These are phyloP conservation scores for Vigna mungo DNA, from an alignment of 306 rosid species.

Conservation along the genomic window DNA sequence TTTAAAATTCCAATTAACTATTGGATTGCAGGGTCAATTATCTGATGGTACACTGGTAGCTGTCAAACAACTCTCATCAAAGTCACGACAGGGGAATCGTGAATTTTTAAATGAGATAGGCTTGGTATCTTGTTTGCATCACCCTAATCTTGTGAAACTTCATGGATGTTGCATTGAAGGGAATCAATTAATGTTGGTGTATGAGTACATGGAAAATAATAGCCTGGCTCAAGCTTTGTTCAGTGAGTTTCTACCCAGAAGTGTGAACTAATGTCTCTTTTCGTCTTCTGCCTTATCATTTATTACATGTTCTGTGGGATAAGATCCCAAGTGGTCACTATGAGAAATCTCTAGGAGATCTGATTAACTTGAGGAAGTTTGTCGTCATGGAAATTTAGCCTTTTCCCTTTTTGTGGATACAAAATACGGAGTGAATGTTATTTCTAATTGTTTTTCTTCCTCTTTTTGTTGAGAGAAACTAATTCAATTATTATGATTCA, in stretches of 20 bases:
- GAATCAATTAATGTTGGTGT: constrained; percentile 62
- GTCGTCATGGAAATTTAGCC: not conserved
- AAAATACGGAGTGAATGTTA: not conserved
- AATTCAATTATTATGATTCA: not conserved
- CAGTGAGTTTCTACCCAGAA: constrained; percentile 53
- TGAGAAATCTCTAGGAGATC: constrained; percentile 16
- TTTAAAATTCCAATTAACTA: constrained; percentile 28
- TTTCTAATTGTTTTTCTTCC: not conserved
- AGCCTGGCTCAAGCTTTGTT: constrained; percentile 60
- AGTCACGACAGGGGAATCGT: constrained; percentile 59
- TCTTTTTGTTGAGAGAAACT: not conserved
- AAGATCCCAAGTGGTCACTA: not conserved
- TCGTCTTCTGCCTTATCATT: not conserved
- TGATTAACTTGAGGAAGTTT: not conserved
- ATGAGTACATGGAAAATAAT: constrained; percentile 72
- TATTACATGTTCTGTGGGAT: not conserved
- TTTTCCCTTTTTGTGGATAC: not conserved
- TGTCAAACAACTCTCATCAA: constrained; percentile 65
- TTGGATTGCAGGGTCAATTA: constrained; percentile 53
- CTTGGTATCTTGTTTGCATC: constrained; percentile 64
- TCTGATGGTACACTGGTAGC: constrained; percentile 63
- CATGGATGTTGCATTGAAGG: constrained; percentile 67
- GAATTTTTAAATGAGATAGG: constrained; percentile 67
- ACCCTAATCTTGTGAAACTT: constrained; percentile 71
- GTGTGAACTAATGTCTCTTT: not conserved